Conservation (phyloP, 352 stramenopile species). For the Plasmopara halstedii region DNA sequence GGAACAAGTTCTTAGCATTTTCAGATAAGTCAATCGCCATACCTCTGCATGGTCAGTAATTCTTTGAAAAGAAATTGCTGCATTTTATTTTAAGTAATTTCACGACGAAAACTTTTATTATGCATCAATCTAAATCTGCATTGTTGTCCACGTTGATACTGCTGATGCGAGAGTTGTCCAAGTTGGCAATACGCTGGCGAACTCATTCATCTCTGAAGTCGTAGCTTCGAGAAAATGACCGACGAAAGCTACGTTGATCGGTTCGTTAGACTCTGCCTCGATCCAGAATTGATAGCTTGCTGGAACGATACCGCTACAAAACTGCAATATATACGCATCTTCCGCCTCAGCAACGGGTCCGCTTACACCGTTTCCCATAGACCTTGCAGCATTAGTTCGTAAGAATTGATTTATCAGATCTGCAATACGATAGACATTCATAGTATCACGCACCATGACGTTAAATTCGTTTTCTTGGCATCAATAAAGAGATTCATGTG, state of each 20-base stretch:
- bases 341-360: slow-evolving; percentile 46
- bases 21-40: no score
- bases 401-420: not conserved
- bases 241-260: slow-evolving; percentile 54
- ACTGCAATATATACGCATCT: slow-evolving; percentile 71
- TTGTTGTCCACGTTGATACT: slow-evolving; percentile 53
- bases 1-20: no score
- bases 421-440: not conserved
- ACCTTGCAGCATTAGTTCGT: slow-evolving; percentile 30
- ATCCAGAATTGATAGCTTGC: slow-evolving; percentile 75
- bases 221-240: slow-evolving; percentile 55
- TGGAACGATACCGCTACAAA: slow-evolving; percentile 45
- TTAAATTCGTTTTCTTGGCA: slow-evolving; percentile 55
- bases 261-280: slow-evolving; percentile 37
- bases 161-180: slow-evolving; percentile 36
- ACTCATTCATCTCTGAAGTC: slow-evolving; percentile 42
- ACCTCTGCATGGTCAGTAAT: no score
- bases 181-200: slow-evolving; percentile 33
- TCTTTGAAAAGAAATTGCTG: no score
- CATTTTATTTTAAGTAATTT: no score
- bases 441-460: slow-evolving; percentile 42
- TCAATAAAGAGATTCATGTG: slow-evolving; percentile 75
- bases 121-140: slow-evolving; percentile 45
- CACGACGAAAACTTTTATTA: slow-evolving; percentile 22
- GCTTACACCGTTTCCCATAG: slow-evolving; percentile 54